A percentile compares a stretch with the other conserved stretches of the same genome.
These are phyloP conservation scores for Ormosia emarginata DNA, from an alignment of 306 rosid species.

Conservation along the genomic window DNA sequence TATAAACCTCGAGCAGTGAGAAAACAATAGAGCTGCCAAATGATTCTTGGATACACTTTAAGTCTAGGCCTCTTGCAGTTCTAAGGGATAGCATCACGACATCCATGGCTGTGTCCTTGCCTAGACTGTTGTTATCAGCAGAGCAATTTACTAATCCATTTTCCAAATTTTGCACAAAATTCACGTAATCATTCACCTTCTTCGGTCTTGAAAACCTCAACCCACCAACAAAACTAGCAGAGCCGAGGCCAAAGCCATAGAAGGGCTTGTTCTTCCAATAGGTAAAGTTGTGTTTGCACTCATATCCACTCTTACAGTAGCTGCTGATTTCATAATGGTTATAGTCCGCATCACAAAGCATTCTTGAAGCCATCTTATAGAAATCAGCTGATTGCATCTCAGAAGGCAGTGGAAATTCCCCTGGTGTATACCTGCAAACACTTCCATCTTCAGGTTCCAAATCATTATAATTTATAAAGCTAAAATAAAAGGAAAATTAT, in stretches of 20 bases:
- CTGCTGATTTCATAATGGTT: slow-evolving; percentile 93
- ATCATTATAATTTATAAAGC: not conserved
- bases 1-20: slow-evolving; percentile 59
- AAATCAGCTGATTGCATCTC: slow-evolving; percentile 76
- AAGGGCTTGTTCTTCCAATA: slow-evolving; percentile 90
- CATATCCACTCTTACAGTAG: slow-evolving; percentile 73
- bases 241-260: slow-evolving; percentile 87
- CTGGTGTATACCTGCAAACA: slow-evolving; percentile 70
- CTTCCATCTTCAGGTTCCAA: slow-evolving; percentile 21
- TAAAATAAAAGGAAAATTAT: not conserved
- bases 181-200: slow-evolving; percentile 57
- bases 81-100: slow-evolving; percentile 85
- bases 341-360: slow-evolving; percentile 57
- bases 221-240: slow-evolving; percentile 77
- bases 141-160: slow-evolving; percentile 47
- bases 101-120: slow-evolving; percentile 71
- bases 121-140: slow-evolving; percentile 19
- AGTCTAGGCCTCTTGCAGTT: slow-evolving; percentile 73
- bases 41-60: slow-evolving; percentile 49
- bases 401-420: slow-evolving; percentile 89
- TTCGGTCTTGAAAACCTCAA: slow-evolving; percentile 81
- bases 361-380: slow-evolving; percentile 75
- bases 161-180: slow-evolving; percentile 69
- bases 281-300: slow-evolving; percentile 80
- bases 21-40: slow-evolving; percentile 53